Conservation (phyloP, 2,329 filamentous ascomycete species). For the Geosmithia putterillii region DNA sequence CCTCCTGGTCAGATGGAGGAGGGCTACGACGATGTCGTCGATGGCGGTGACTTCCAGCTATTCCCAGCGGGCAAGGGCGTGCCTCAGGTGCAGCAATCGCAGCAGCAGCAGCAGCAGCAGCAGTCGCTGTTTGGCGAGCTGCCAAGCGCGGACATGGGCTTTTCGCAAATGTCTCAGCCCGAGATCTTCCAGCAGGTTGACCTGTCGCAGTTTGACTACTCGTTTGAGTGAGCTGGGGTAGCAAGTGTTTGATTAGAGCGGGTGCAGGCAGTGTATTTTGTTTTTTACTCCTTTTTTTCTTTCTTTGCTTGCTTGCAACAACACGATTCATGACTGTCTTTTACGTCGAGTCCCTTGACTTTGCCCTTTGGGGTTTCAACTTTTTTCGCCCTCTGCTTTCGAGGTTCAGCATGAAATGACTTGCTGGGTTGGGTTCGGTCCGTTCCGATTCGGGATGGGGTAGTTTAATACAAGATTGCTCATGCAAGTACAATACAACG, state of each 20-base stretch:
- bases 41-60: conserved; percentile 52
- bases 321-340: background rate
- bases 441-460: too few relatives aligned
- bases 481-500: too few relatives aligned
- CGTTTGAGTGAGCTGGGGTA: too few relatives aligned
- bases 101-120: conserved; percentile 16
- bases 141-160: conserved; percentile 36
- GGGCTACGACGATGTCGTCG: conserved; percentile 43
- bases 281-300: too few relatives aligned
- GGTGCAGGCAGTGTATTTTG: background rate
- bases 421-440: too few relatives aligned
- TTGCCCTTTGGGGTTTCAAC: too few relatives aligned
- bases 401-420: too few relatives aligned
- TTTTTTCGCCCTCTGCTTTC: too few relatives aligned
- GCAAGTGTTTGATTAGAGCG: conserved; percentile 13
- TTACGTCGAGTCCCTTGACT: background rate
- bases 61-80: conserved; percentile 27
- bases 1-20: conserved; percentile 53
- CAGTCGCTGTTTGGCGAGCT: conserved; percentile 37
- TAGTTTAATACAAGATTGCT: too few relatives aligned
- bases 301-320: background rate
- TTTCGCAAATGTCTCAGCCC: conserved; percentile 38
- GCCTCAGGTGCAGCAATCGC: too few relatives aligned
- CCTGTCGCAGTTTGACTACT: conserved; percentile 23
- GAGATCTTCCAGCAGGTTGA: conserved; percentile 34